A percentile compares a stretch with the other conserved stretches of the same genome.
These are phyloP conservation scores for Eustoma russellianum DNA, from an alignment of 257 asterid species.

Conservation along the genomic window DNA sequence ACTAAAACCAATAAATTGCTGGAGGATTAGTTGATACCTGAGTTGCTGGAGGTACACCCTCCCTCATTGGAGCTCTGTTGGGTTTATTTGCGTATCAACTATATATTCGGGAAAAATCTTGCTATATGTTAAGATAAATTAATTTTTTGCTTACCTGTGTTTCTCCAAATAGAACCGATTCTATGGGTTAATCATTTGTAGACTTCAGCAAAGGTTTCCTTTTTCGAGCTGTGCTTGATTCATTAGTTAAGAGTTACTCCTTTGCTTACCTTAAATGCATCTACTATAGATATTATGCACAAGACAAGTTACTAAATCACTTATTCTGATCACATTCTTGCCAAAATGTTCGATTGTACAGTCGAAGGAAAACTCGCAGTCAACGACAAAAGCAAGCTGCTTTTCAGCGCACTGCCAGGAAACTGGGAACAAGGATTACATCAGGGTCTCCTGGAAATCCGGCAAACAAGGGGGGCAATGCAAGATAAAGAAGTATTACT, in stretches of 20 bases:
- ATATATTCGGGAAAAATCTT: no score
- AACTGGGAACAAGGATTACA: slow-evolving; percentile 40
- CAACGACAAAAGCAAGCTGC: slow-evolving; percentile 62
- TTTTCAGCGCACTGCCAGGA: slow-evolving; percentile 51
- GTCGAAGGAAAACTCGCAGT: slow-evolving; percentile 47
- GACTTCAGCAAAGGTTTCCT: background rate
- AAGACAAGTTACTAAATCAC: no score
- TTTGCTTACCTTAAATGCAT: background rate
- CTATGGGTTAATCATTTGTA: background rate
- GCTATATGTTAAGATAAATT: no score
- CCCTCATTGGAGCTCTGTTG: no score
- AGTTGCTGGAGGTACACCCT: no score
- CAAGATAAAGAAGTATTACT: slow-evolving; percentile 19
- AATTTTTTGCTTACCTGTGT: no score
- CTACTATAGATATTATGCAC: no score
- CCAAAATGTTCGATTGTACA: slow-evolving; percentile 23
- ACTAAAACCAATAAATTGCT: no score
- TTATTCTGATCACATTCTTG: background rate
- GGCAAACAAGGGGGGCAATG: slow-evolving; percentile 28
- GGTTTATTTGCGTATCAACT: no score
- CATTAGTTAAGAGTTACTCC: background rate
- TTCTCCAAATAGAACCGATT: no score
- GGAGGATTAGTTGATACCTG: no score
- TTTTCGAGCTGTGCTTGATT: background rate
- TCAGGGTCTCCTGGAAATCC: slow-evolving; percentile 25